Evolutionary conservation across 2,329 filamentous ascomycete species (phyloP).

Genomic region (Diaporthe caulivora): DNA sequence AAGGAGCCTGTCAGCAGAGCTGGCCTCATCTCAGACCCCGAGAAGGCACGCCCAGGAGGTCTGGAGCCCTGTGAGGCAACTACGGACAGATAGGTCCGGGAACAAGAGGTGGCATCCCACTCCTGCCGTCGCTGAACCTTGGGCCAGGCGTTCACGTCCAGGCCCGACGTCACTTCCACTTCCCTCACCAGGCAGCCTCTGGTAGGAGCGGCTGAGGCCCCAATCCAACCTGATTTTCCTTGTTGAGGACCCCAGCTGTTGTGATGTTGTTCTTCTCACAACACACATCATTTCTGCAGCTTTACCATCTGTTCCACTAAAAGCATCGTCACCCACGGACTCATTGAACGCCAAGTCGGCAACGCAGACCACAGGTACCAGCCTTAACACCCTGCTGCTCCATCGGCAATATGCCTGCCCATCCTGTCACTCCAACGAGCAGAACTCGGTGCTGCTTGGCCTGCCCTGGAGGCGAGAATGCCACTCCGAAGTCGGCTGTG

Average conservation of each 20-base stretch:
- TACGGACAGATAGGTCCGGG: not conserved
- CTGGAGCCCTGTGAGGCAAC: not conserved
- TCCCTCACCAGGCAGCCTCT: not conserved
- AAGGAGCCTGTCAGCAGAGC: not conserved
- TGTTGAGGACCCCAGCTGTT: not conserved
- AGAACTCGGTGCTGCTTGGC: slow-evolving; percentile 30
- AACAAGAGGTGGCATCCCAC: not conserved
- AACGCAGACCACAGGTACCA: not conserved
- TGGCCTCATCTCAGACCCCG: not conserved
- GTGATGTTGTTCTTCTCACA: not conserved
- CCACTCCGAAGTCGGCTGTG: slow-evolving; percentile 10
- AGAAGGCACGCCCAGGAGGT: not conserved
- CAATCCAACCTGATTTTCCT: not conserved
- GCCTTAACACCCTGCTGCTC: not conserved
- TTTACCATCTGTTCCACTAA: not conserved
- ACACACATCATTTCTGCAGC: not conserved
- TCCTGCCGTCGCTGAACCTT: not conserved
- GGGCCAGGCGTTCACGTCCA: not conserved
- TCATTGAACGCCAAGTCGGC: not conserved
- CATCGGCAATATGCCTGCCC: slow-evolving; percentile 16
- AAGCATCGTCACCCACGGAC: not conserved
- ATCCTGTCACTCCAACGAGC: not conserved
- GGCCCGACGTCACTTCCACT: not conserved
- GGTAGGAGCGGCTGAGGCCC: not conserved
- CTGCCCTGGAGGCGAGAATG: slow-evolving; percentile 34